Evolutionary conservation across 2,329 filamentous ascomycete genomes (phyloP), one percentile per base, ranked within the genome.

Genomic region (Dissoconium aciculare): DNA sequence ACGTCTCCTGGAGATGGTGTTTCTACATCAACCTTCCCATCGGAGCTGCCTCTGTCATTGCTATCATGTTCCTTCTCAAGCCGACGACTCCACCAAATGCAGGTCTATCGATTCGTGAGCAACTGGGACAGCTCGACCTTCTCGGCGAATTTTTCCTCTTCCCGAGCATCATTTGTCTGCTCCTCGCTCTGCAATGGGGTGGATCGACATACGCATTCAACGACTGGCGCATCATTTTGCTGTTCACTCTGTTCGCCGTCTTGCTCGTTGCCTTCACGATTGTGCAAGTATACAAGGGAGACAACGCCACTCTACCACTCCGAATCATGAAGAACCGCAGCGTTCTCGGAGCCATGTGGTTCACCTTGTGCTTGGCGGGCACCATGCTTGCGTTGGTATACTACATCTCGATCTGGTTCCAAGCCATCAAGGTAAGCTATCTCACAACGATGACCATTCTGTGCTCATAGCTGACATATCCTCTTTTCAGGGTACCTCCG

Each of bases 121-220:
- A 37, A 62, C 5, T 41, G 54, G 1, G 25, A 4, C 57, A 65
- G 15, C 52, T 68, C 34, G 65, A 69, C 33, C 42, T 56, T 1
- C 35, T 54, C 0, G 66, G 64, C 2, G 48, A 50, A 0, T 39
- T 50, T n/a, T 42, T 63, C 14, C 37, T 62, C 6, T 50, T 64
- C 33, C 51, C 45, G 1, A 44, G 49, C 2, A 39, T 56, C n/a
- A 51, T 64, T 31, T 63, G 56, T 40, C 42, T 63, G 27, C 46
- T 64, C 4, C 54, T 66, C 17, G 62, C 62, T 15, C 50, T 66
- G 2, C 59, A 63, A 31, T 65, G 60, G 60, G 62, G 60, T 30
- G 62, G 62, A 19, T 53, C 50, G 33, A 60, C 53, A 34, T 63
- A 63, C 32, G 44, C 41, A 3, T 50, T 41, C 61, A 47, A 43